Base-by-base conservation (phyloP, 805 yeast species). In the Komagataella ulmi region DNA sequence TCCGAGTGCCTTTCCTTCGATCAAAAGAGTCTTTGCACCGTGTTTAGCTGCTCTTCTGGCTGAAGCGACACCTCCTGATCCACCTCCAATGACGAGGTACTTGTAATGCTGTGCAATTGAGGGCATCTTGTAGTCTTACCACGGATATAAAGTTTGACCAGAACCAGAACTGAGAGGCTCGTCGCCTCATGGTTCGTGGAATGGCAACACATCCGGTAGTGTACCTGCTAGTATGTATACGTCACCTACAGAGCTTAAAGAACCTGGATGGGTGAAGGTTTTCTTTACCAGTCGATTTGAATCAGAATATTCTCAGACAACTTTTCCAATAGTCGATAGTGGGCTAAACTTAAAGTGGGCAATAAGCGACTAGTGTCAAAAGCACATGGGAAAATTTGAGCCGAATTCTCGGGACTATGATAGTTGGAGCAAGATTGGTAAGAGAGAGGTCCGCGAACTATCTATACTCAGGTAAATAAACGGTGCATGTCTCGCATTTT, bases 31-130 rank as follows among this genome's bases (percentile, higher is more conserved):
- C 58, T 88, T 88, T 23, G 95, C 96, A 23, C 99, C 99, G 59
- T 90, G 80, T 36, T 80, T 76, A 44, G 98, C 97, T 10, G 99
- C 98, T 61, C 98, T 81, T 68, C 99, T 82, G 14, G 97, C 95
- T 18, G 95, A 83, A n/a, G 99, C 97, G 47, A 93, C 97, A 58
- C 99, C 99, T 48, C 98, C 99, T 44, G 97, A 88, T 12, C 99
- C 99, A 53, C 99, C 99, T 50, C 99, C 99, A 58, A 93, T 93
- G 53, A 93, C 99, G 50, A 93, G 72, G 65, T 87, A 91, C 62
- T 93, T 89, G 74, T 81, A 93, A 65, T 88, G 91, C 49, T 64
- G 64, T 8, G 30, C 24, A 23, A 45, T 45, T 21, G 47, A 23
- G 21, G 47, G 30, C 47, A 45, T 45, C n/a, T 14, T 44, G 14